These are phyloP conservation scores for Komagataella pastoris DNA, from an alignment of 805 yeast genomes.

Conservation along the genomic window DNA sequence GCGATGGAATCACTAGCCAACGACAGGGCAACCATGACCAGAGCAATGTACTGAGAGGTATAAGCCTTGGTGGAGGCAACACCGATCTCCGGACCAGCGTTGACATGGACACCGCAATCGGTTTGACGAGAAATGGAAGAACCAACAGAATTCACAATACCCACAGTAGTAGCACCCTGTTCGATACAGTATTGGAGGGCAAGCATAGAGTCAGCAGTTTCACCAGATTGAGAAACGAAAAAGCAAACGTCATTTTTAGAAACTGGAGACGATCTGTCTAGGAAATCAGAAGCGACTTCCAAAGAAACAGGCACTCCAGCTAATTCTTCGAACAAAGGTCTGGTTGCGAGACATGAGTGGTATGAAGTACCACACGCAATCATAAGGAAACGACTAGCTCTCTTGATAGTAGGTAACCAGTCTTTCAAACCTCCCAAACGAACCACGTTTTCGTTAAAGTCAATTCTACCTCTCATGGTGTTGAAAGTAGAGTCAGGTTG, in stretches of 20 bases:
- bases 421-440: slow-evolving; percentile 84
- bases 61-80: slow-evolving; percentile 99
- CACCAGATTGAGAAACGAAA: slow-evolving; percentile 97
- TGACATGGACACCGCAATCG: slow-evolving; percentile 98
- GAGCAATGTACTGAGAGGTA: slow-evolving; percentile 94
- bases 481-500: slow-evolving; percentile 97
- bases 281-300: slow-evolving; percentile 87
- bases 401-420: slow-evolving; percentile 76
- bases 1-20: slow-evolving; percentile 86
- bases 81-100: slow-evolving; percentile 99
- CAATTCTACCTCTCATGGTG: slow-evolving; percentile 99
- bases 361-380: slow-evolving; percentile 99
- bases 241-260: slow-evolving; percentile 97
- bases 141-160: slow-evolving; percentile 96
- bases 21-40: slow-evolving; percentile 94
- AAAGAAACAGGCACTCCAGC: slow-evolving; percentile 91
- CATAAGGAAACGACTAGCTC: slow-evolving; percentile 93
- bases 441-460: slow-evolving; percentile 66
- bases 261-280: slow-evolving; percentile 92
- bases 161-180: slow-evolving; percentile 94
- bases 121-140: slow-evolving; percentile 94
- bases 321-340: slow-evolving; percentile 92
- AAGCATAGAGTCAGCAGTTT: slow-evolving; percentile 93
- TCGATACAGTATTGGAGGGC: slow-evolving; percentile 93
- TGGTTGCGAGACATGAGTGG: slow-evolving; percentile 94